phyloP scores from a whole-genome alignment of 73 alveolate species.

The Effrenium voratum region DNA sequence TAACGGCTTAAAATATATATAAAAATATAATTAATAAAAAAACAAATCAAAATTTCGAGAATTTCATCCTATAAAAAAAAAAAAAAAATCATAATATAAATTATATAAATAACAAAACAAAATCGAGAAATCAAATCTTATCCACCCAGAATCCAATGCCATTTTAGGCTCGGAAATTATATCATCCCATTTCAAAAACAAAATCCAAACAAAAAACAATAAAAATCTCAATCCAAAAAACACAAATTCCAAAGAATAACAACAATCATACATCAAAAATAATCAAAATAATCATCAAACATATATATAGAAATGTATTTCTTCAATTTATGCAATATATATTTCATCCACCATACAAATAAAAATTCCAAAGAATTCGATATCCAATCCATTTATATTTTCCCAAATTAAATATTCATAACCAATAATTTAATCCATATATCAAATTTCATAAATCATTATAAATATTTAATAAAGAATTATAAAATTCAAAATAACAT shows the following conservation, averaged over 20 bases:
- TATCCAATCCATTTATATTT: too few species aligned
- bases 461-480: neutral
- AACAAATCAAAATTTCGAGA: neutral
- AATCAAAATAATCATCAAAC: neutral
- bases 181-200: too few species aligned
- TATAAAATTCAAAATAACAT: neutral
- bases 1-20: neutral
- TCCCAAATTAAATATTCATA: neutral
- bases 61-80: neutral
- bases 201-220: too few species aligned
- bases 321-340: neutral
- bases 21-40: neutral
- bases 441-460: neutral
- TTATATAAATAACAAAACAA: neutral
- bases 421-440: neutral
- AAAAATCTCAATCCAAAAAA: neutral
- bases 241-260: neutral
- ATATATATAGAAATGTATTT: neutral
- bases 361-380: too few species aligned
- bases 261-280: neutral
- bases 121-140: neutral
- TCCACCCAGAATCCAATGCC: too few species aligned
- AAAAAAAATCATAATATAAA: neutral
- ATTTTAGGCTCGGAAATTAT: too few species aligned
- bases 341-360: too few species aligned